These are phyloP conservation scores for Hypoxylon perforatum DNA, from an alignment of 495 filamentous ascomycete genomes.

Conservation along the genomic window DNA sequence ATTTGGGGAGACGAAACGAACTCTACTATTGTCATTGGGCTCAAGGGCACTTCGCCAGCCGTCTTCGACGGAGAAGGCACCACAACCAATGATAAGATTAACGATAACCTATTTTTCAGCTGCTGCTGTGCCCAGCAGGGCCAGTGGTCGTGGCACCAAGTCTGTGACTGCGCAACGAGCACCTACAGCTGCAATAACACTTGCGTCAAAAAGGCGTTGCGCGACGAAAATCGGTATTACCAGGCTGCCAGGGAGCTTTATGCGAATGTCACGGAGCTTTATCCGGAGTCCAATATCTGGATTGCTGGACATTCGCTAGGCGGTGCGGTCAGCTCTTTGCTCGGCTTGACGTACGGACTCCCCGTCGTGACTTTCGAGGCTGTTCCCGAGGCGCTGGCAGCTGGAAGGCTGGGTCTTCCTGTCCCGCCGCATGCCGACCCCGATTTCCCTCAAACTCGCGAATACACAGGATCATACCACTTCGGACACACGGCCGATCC, in stretches of 20 bases:
- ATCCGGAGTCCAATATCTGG: slow-evolving; percentile 89
- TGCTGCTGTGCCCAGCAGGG: slow-evolving; percentile 97
- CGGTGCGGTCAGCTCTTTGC: slow-evolving; percentile 82
- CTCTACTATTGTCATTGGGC: slow-evolving; percentile 85
- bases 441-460: slow-evolving; percentile 72
- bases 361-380: slow-evolving; percentile 92
- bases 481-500: slow-evolving; percentile 97
- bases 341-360: slow-evolving; percentile 90
- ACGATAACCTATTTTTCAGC: slow-evolving; percentile 97
- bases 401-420: slow-evolving; percentile 85
- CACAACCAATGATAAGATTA: slow-evolving; percentile 95
- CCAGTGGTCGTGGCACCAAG: slow-evolving; percentile 85
- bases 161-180: slow-evolving; percentile 87
- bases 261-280: slow-evolving; percentile 88
- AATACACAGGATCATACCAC: slow-evolving; percentile 85
- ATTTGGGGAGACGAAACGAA: slow-evolving; percentile 89
- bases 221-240: slow-evolving; percentile 89
- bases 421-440: slow-evolving; percentile 81
- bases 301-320: slow-evolving; percentile 90
- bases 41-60: slow-evolving; percentile 91
- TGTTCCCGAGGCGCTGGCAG: slow-evolving; percentile 87
- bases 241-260: slow-evolving; percentile 86
- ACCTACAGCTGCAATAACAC: slow-evolving; percentile 92
- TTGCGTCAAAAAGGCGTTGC: slow-evolving; percentile 80
- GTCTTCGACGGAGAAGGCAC: slow-evolving; percentile 96